Evolutionary conservation across 2,329 filamentous ascomycete genomes (phyloP), one percentile per base, ranked within the genome.

Genomic region (Aspergillus latus): DNA sequence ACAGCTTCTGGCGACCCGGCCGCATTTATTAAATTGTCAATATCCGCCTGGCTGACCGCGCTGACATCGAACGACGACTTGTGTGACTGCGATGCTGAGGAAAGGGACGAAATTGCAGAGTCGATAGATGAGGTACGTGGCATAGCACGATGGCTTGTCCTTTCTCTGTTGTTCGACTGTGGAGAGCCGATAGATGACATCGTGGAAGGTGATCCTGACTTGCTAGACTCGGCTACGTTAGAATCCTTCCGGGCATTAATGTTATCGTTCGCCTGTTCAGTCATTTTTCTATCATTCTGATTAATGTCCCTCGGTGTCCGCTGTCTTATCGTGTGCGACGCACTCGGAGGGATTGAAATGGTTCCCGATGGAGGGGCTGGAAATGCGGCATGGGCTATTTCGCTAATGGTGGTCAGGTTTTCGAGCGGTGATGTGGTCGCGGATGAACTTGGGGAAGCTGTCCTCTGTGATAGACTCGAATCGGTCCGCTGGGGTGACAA

Each of bases 1-100:
- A 95, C 88, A 5, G 89, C 90, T 71, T 99, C 93, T 13, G 92
- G 83, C 51, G 91, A 96, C 49, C 93, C 94, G 28, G 92, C 92
- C 32, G 91, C 85, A 66, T 88, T 84, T 62, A 97, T 89, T 36
- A 97, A 79, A 63, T 85, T 84, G 37, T 85, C 85, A 65, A 96
- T 88, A 67, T 97, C 92, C 11, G 88, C 81, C n/a, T 83, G 78
- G 29, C 81, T 84, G n/a, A 84, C 76, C 32, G 81, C 73, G 60
- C 74, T 81, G 34, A 71, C 68, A 62, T 88, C 86, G 46, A 83
- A 80, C 0, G 84, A 80, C 28, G 78, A 80, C 64, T 84, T 86
- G 62, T 83, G 80, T 5, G 81, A 79, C 54, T 84, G 79, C 52
- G 84, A 82, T 8, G 78, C 80, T 5, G 77, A 73, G 42, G 90